phyloP scores from a whole-genome alignment of 371 early-diverging fungal species.

The Mortierella sp. region DNA sequence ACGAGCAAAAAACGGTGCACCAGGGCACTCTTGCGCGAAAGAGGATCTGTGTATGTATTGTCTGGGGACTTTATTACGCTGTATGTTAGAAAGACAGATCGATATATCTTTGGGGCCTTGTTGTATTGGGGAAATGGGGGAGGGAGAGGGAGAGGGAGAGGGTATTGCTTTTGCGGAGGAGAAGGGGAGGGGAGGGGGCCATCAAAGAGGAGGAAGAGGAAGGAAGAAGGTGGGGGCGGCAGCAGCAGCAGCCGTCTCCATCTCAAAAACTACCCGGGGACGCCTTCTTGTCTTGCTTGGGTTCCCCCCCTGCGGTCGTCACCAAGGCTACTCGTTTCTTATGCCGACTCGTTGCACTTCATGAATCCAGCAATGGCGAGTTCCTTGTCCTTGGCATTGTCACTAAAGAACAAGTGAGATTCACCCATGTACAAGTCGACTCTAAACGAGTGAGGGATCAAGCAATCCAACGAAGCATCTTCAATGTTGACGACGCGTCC shows the following conservation, averaged over 20 bases:
- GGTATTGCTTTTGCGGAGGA: background rate
- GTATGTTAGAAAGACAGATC: no score
- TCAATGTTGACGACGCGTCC: slow-evolving; percentile 47
- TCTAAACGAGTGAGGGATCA: slow-evolving; percentile 58
- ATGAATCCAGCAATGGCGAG: slow-evolving; percentile 54
- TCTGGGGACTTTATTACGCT: no score
- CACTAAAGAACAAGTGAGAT: slow-evolving; percentile 56
- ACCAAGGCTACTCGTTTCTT: slow-evolving; percentile 7
- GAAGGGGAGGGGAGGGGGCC: background rate
- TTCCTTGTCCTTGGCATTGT: slow-evolving; percentile 53
- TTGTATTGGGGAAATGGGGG: background rate
- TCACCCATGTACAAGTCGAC: slow-evolving; percentile 52
- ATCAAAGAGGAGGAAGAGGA: no score
- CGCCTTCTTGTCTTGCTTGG: no score
- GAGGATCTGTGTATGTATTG: no score
- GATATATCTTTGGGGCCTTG: no score
- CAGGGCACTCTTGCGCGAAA: no score
- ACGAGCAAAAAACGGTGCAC: no score
- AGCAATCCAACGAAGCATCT: slow-evolving; percentile 55
- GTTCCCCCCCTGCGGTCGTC: no score
- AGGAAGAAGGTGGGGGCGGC: no score
- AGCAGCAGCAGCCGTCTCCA: no score
- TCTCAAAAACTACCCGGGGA: no score
- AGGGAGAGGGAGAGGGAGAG: background rate
- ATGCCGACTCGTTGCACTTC: slow-evolving; percentile 54